phyloP scores from a whole-genome alignment of 805 yeast species.

The Metschnikowia shivogae region DNA sequence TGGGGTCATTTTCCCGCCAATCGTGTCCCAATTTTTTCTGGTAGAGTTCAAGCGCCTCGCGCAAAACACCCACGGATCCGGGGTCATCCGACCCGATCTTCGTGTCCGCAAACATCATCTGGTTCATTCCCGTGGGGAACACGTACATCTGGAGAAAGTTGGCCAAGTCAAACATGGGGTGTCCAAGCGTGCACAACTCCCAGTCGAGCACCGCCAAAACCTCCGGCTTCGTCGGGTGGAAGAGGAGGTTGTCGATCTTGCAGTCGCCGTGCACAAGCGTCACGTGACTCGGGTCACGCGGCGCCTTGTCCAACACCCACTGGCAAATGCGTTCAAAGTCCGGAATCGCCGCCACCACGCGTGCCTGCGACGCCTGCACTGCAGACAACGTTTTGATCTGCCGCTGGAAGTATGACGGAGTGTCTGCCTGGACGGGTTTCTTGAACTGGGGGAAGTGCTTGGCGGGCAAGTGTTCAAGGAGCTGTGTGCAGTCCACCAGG shows the following conservation, averaged over 20 bases:
- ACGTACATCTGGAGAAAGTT: constrained; percentile 54
- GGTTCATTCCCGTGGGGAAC: constrained; percentile 38
- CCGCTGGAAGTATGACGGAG: constrained; percentile 45
- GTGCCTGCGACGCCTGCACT: constrained; percentile 37
- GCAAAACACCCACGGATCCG: constrained; percentile 17
- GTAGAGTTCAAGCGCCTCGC: constrained; percentile 27
- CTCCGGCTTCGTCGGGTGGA: constrained; percentile 47
- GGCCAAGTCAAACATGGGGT: constrained; percentile 59
- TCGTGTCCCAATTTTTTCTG: constrained; percentile 19
- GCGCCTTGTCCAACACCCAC: constrained; percentile 43
- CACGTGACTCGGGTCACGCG: constrained; percentile 42
- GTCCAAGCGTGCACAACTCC: constrained; percentile 64
- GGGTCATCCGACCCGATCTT: constrained; percentile 32
- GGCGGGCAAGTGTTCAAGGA: constrained; percentile 42
- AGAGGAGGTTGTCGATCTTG: constrained; percentile 60
- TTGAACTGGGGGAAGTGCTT: constrained; percentile 43
- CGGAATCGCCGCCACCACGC: constrained; percentile 46
- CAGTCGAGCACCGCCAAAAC: constrained; percentile 59
- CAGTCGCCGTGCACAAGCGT: constrained; percentile 61
- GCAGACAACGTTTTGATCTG: constrained; percentile 46
- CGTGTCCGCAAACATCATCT: constrained; percentile 20
- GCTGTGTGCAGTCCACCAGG: constrained; percentile 40
- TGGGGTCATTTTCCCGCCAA: constrained; percentile 32
- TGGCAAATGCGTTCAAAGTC: constrained; percentile 37
- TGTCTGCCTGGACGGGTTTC: constrained; percentile 6